These are phyloP conservation scores for Asparagopsis taxiformis DNA, from an alignment of 31 red algal genomes.

Conservation along the genomic window DNA sequence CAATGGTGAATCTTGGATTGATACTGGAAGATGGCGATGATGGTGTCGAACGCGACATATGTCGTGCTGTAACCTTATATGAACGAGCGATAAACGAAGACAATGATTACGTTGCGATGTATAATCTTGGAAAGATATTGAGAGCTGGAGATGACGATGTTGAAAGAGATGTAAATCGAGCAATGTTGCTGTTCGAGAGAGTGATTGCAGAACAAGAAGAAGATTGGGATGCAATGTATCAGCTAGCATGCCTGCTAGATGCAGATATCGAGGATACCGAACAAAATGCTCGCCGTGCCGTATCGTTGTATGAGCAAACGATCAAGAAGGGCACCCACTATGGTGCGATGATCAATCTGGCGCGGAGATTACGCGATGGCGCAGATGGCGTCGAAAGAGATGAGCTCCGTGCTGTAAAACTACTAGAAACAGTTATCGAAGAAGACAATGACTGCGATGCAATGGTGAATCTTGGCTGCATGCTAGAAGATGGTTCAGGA, in stretches of 20 bases:
- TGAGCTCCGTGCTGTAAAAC: not conserved
- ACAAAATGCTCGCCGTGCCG: not conserved
- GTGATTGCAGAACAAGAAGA: too few species aligned
- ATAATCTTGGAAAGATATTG: too few species aligned
- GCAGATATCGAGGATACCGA: not conserved
- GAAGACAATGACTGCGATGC: not conserved
- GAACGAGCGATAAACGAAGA: not conserved
- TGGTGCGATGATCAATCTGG: constrained; percentile 9
- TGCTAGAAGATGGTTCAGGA: not conserved
- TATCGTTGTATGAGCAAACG: too few species aligned
- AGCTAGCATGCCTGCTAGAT: constrained; percentile 6
- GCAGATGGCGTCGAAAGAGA: constrained; percentile 1
- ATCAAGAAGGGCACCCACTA: not conserved
- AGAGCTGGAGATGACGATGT: not conserved
- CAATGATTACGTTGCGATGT: not conserved
- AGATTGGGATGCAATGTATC: constrained; percentile 7
- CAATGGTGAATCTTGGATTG: too few species aligned
- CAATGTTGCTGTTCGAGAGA: not conserved
- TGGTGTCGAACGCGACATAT: not conserved
- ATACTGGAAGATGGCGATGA: constrained; percentile 5
- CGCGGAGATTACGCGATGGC: not conserved
- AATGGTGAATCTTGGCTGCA: not conserved
- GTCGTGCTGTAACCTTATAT: not conserved
- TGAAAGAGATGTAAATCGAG: not conserved
- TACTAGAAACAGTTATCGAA: not conserved